These are phyloP conservation scores for Conringia planisiliqua DNA, from an alignment of 345 rosid genomes.

Conservation along the genomic window DNA sequence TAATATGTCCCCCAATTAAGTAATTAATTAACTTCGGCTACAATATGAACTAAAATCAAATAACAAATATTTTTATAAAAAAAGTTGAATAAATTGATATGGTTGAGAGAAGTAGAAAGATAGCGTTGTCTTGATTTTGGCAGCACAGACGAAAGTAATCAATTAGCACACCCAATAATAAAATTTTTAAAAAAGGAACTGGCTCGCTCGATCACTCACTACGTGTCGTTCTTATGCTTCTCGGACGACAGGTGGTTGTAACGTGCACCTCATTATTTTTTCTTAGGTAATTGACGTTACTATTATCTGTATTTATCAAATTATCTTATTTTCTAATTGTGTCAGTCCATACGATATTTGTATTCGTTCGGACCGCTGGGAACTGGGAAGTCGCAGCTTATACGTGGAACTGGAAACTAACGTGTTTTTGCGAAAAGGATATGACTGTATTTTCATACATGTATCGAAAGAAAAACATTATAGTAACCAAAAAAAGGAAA, in stretches of 20 bases:
- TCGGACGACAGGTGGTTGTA: constrained; percentile 35
- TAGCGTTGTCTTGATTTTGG: constrained; percentile 30
- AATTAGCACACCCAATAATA: constrained; percentile 20
- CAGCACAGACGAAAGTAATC: constrained; percentile 11
- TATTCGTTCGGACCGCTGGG: constrained; percentile 2
- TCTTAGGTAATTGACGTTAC: not conserved
- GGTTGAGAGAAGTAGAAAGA: constrained; percentile 36
- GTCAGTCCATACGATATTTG: constrained; percentile 1
- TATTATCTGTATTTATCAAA: not conserved
- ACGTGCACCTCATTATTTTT: constrained; percentile 17
- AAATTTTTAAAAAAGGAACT: constrained; percentile 1
- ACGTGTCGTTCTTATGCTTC: constrained; percentile 34
- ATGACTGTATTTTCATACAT: not conserved
- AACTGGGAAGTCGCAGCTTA: constrained; percentile 11
- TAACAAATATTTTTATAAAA: not conserved
- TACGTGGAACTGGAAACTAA: constrained; percentile 2
- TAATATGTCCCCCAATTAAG: constrained; percentile 19
- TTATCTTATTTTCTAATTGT: constrained; percentile 4
- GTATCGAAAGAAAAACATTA: not conserved
- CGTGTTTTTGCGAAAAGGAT: not conserved
- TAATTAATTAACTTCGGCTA: not conserved
- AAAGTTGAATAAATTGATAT: constrained; percentile 3
- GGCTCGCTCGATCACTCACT: constrained; percentile 12
- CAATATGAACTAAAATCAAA: not conserved
- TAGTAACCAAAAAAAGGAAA: not conserved